phyloP scores from a whole-genome alignment of 2,329 filamentous ascomycete species.

The Penicillium sumatraense region DNA sequence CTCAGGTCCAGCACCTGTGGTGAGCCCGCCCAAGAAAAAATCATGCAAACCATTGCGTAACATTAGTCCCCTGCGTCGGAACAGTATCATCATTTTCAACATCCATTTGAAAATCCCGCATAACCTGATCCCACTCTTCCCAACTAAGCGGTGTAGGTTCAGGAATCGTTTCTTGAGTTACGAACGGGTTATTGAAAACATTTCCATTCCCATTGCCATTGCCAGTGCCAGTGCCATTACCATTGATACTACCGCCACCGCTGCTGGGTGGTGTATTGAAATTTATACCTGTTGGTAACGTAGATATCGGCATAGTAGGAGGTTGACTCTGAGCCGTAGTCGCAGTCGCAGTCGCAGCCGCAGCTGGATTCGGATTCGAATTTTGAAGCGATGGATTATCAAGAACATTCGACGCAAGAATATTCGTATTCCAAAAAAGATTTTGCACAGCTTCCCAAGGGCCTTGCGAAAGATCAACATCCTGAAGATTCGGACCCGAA shows the following conservation, averaged over 20 bases:
- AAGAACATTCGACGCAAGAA: conserved; percentile 23
- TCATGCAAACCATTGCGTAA: conserved; percentile 36
- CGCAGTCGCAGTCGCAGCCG: too few species aligned
- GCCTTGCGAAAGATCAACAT: conserved; percentile 33
- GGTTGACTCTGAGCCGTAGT: too few species aligned
- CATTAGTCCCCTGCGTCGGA: conserved; percentile 23
- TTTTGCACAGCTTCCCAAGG: conserved; percentile 27
- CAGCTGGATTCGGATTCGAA: not conserved
- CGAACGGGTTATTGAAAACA: conserved; percentile 14
- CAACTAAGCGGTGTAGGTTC: conserved; percentile 30
- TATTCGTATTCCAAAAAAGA: conserved; percentile 36
- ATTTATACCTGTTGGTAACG: conserved; percentile 13
- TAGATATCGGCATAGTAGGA: conserved; percentile 9
- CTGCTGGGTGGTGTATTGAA: conserved; percentile 4
- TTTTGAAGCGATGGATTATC: conserved; percentile 15
- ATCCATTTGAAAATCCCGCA: conserved; percentile 45
- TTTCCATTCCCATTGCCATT: conserved; percentile 1
- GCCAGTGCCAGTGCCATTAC: too few species aligned
- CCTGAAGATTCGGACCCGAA: conserved; percentile 2
- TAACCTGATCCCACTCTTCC: conserved; percentile 44
- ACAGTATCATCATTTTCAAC: conserved; percentile 31
- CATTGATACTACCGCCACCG: conserved; percentile 1
- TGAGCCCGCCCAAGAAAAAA: not conserved
- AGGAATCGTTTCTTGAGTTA: conserved; percentile 21
- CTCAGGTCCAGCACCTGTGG: too few species aligned